Percentiles rank a stretch among this genome's conserved stretches.
Evolutionary conservation across 164 flowering plant genomes (phyloP).

Genomic region (Magnolia kwangsiensis): DNA sequence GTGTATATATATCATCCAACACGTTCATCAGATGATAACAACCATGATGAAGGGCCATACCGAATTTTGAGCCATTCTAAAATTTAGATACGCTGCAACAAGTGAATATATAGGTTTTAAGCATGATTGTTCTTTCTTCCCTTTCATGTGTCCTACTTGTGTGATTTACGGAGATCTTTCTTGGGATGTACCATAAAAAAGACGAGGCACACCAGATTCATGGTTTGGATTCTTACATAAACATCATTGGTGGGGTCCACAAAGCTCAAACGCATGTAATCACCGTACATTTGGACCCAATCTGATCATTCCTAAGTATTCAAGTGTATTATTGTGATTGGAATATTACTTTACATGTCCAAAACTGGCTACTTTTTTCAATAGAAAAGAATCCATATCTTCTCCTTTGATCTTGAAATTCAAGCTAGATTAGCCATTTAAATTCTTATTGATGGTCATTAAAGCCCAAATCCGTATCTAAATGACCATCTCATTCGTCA

Average conservation of each 20-base stretch:
- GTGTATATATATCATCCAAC: too few relatives aligned
- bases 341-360: background rate
- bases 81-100: too few relatives aligned
- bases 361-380: conserved; percentile 1
- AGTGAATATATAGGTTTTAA: too few relatives aligned
- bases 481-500: conserved; percentile 4
- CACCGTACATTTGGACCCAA: background rate
- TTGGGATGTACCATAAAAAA: too few relatives aligned
- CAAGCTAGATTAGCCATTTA: background rate
- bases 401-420: conserved; percentile 2
- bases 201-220: background rate
- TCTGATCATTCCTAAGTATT: background rate
- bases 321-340: conserved; percentile 10
- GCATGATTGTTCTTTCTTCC: too few relatives aligned
- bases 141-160: too few relatives aligned
- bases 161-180: too few relatives aligned
- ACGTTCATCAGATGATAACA: too few relatives aligned
- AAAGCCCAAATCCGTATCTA: conserved; percentile 2
- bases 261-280: background rate
- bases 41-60: too few relatives aligned
- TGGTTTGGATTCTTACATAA: background rate
- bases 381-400: conserved; percentile 6
- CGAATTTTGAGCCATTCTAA: too few relatives aligned
- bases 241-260: background rate
- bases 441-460: background rate